A percentile compares a stretch with the other conserved stretches of the same genome.
phyloP scores from a whole-genome alignment of 148 eudicot species.

The Rhododendron kiyosumense region DNA sequence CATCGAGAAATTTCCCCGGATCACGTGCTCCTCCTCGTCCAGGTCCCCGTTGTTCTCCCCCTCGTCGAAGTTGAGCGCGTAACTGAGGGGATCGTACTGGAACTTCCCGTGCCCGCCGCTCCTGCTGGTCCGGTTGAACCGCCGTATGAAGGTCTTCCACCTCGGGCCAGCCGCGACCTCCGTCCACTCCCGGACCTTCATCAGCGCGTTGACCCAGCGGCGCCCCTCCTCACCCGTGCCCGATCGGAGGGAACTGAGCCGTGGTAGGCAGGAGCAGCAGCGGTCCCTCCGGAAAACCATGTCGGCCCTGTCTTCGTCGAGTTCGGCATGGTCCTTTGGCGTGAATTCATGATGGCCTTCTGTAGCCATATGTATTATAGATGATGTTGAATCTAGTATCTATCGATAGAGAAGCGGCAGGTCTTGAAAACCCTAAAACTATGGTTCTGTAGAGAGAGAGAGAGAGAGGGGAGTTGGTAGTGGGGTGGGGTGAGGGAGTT shows the following conservation, averaged over 20 bases:
- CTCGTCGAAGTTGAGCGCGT: constrained; percentile 75
- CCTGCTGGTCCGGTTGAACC: constrained; percentile 35
- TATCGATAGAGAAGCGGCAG: background rate
- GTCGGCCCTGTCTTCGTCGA: background rate
- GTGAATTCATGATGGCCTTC: background rate
- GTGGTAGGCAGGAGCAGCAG: constrained; percentile 23
- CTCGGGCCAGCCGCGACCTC: constrained; percentile 71
- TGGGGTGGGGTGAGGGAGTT: background rate
- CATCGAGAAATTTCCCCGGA: constrained; percentile 27
- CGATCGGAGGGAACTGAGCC: constrained; percentile 2
- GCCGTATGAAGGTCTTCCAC: constrained; percentile 84
- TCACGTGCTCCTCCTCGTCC: constrained; percentile 29
- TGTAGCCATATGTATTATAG: background rate
- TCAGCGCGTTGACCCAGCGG: constrained; percentile 49
- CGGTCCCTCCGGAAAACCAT: constrained; percentile 4
- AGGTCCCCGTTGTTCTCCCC: constrained; percentile 35
- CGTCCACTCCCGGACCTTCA: constrained; percentile 74
- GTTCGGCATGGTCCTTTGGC: background rate
- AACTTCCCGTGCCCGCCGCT: constrained; percentile 30
- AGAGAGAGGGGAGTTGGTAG: too few relatives aligned
- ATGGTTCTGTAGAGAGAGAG: too few relatives aligned
- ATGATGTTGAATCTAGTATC: background rate
- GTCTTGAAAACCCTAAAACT: background rate
- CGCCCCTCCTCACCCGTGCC: constrained; percentile 9
- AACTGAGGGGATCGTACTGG: constrained; percentile 71